Conservation (phyloP, 2,329 filamentous ascomycete species). For the Lachnellula hyalina region DNA sequence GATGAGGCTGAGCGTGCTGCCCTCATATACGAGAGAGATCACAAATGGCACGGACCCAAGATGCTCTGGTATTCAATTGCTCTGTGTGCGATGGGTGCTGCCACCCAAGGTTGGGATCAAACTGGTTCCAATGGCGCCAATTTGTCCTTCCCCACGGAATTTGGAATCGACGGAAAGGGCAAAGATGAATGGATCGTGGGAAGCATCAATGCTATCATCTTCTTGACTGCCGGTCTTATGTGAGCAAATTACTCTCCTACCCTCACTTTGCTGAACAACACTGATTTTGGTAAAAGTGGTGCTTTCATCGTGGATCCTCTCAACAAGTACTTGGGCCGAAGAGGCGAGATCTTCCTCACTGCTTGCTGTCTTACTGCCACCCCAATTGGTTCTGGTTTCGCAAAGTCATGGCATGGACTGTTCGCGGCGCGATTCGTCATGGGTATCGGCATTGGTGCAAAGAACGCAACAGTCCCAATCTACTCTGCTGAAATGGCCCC, state of each 20-base stretch:
- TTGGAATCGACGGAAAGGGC: slow-evolving; percentile 31
- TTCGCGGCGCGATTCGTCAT: slow-evolving; percentile 49
- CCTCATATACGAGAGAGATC: slow-evolving; percentile 47
- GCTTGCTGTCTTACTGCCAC: slow-evolving; percentile 52
- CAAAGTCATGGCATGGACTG: slow-evolving; percentile 54
- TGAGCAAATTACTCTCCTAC: slow-evolving; percentile 24
- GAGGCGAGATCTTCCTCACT: slow-evolving; percentile 69
- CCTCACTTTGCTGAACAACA: slow-evolving; percentile 28
- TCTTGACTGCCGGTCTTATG: slow-evolving; percentile 42
- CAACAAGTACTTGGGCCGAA: slow-evolving; percentile 58
- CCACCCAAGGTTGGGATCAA: slow-evolving; percentile 43
- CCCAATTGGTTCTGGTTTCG: slow-evolving; percentile 53
- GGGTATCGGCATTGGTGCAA: slow-evolving; percentile 56
- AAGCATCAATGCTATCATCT: slow-evolving; percentile 50
- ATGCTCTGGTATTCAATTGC: slow-evolving; percentile 61
- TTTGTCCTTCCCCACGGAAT: slow-evolving; percentile 35
- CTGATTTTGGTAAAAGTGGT: slow-evolving; percentile 41
- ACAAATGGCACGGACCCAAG: slow-evolving; percentile 61
- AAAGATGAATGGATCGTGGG: slow-evolving; percentile 47
- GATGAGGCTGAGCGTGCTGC: slow-evolving; percentile 32
- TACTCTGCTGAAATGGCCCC: slow-evolving; percentile 51
- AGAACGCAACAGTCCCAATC: slow-evolving; percentile 42
- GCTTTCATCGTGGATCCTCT: slow-evolving; percentile 64
- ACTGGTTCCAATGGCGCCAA: slow-evolving; percentile 41
- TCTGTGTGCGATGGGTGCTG: slow-evolving; percentile 63